phyloP scores from a whole-genome alignment of 2,329 filamentous ascomycete species.

The Zymoseptoria crescenta region DNA sequence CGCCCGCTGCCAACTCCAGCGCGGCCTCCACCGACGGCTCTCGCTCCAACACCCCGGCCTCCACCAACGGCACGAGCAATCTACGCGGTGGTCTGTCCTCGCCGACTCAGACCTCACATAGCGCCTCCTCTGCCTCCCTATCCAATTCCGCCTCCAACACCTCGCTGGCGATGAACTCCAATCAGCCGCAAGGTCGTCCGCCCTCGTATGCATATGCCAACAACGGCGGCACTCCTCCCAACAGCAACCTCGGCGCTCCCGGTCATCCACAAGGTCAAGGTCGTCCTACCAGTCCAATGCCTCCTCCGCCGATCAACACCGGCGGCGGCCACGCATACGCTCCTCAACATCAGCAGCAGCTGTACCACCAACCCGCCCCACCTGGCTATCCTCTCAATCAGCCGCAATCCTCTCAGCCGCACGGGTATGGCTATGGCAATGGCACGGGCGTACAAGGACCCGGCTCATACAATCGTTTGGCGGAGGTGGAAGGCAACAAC shows the following conservation, averaged over 20 bases:
- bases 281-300: slow-evolving; percentile 40
- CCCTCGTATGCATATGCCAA: slow-evolving; percentile 55
- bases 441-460: slow-evolving; percentile 13
- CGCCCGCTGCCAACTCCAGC: slow-evolving; percentile 12
- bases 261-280: slow-evolving; percentile 38
- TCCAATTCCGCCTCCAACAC: slow-evolving; percentile 11
- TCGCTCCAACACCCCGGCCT: slow-evolving; percentile 27
- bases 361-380: slow-evolving; percentile 32
- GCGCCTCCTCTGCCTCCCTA: slow-evolving; percentile 32
- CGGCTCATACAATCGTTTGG: slow-evolving; percentile 16
- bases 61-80: slow-evolving; percentile 44
- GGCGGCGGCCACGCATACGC: slow-evolving; percentile 44
- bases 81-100: slow-evolving; percentile 12
- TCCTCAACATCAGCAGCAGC: slow-evolving; percentile 36
- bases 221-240: slow-evolving; percentile 22
- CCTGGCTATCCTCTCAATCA: slow-evolving; percentile 33
- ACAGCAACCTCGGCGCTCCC: slow-evolving; percentile 29
- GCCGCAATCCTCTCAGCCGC: slow-evolving; percentile 9
- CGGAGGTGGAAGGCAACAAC: slow-evolving; percentile 77
- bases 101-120: slow-evolving; percentile 21
- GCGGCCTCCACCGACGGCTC: slow-evolving; percentile 28
- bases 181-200: slow-evolving; percentile 49
- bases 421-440: slow-evolving; percentile 18
- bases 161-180: slow-evolving; percentile 42
- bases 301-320: slow-evolving; percentile 40